Evolutionary conservation across 2,329 filamentous ascomycete species (phyloP).

Genomic region (Penicillium paneum): DNA sequence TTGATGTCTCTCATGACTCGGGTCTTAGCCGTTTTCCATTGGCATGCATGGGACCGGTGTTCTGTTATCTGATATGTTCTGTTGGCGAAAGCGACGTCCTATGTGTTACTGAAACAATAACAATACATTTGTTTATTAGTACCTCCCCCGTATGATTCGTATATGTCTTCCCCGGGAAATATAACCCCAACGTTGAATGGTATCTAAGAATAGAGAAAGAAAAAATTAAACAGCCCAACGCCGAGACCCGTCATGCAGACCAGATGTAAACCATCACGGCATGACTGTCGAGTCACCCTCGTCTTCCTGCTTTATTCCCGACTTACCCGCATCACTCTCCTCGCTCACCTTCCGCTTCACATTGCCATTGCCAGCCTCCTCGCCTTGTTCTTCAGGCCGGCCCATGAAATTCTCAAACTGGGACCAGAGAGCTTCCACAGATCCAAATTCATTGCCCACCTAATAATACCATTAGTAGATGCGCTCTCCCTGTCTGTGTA

Average conservation of each 20-base stretch:
- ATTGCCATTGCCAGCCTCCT: conserved; percentile 30
- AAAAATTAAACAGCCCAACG: conserved; percentile 1
- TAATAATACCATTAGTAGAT: conserved; percentile 32
- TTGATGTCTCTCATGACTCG: conserved; percentile 33
- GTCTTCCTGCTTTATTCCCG: conserved; percentile 16
- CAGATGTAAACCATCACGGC: conserved; percentile 8
- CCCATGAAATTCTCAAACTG: conserved; percentile 97
- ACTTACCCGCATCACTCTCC: conserved; percentile 21
- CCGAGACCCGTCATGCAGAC: conserved; percentile 3
- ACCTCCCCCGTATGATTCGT: neutral
- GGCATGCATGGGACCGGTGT: conserved; percentile 42
- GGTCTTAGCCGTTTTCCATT: conserved; percentile 29
- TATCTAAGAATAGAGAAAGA: conserved; percentile 10
- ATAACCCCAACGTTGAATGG: conserved; percentile 4
- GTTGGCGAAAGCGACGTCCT: conserved; percentile 30
- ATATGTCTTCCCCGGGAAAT: neutral
- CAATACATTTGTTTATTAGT: conserved; percentile 20
- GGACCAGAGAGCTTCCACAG: conserved; percentile 93
- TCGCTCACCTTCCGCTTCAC: conserved; percentile 28
- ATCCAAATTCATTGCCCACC: conserved; percentile 96
- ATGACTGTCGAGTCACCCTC: conserved; percentile 13
- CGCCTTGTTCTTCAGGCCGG: conserved; percentile 53
- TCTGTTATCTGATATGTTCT: conserved; percentile 27
- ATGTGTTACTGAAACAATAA: conserved; percentile 22
- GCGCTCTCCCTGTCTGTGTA: too few species aligned